A percentile compares a stretch with the other conserved stretches of the same genome.
These are phyloP conservation scores for Vigna reflexopilosa DNA, from an alignment of 306 rosid genomes.

Conservation along the genomic window DNA sequence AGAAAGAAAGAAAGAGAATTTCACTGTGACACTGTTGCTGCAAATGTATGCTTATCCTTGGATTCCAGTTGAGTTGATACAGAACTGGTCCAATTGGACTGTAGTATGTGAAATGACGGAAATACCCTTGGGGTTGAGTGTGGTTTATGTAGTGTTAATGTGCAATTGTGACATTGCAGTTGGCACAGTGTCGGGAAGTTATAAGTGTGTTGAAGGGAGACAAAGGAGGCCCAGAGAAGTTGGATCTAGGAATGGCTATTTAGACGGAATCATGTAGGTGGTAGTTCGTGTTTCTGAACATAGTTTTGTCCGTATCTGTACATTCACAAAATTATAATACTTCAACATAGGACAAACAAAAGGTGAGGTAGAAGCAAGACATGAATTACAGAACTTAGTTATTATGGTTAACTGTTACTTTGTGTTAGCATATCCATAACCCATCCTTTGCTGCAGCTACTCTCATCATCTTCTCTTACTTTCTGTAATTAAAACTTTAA, in stretches of 20 bases:
- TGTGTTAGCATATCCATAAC: not conserved
- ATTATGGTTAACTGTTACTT: constrained; percentile 33
- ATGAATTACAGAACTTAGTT: constrained; percentile 7
- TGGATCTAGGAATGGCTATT: not conserved
- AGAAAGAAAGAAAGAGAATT: not conserved
- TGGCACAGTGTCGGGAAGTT: constrained; percentile 41
- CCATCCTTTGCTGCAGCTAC: not conserved
- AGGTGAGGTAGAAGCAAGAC: constrained; percentile 48
- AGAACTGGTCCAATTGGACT: constrained; percentile 42
- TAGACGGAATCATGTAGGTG: not conserved
- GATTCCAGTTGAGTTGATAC: constrained; percentile 55
- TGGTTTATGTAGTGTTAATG: not conserved
- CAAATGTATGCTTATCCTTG: constrained; percentile 54
- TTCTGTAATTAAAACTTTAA: constrained; percentile 13
- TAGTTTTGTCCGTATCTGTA: constrained; percentile 5
- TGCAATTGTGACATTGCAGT: constrained; percentile 37
- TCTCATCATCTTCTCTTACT: not conserved
- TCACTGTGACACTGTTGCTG: constrained; percentile 25
- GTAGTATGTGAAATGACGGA: not conserved
- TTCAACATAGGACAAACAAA: constrained; percentile 35
- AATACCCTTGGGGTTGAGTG: not conserved
- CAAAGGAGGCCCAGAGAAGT: constrained; percentile 22
- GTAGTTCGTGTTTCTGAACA: constrained; percentile 22
- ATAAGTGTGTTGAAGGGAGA: constrained; percentile 30
- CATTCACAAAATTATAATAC: not conserved